Evolutionary conservation across 2,329 filamentous ascomycete species (phyloP), one percentile per base, ranked within the genome.

Genomic region (Neodidymelliopsis sp.): DNA sequence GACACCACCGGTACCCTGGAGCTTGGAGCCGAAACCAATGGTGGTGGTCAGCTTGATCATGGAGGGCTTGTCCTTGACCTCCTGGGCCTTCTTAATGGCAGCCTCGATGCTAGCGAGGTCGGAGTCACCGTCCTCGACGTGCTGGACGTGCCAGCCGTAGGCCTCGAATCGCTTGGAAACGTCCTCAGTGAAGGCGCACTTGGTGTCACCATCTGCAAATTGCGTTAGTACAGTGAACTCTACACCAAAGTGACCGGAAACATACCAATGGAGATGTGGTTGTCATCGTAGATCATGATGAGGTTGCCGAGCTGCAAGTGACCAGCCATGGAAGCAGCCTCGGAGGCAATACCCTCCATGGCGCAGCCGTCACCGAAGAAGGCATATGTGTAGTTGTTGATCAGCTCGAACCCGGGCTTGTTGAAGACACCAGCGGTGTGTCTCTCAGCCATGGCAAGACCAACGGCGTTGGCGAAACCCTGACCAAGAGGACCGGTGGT

Each of bases 321-420:
- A 72, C 94, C 94, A 65, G 94, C 94, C 65, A 91, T 84, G 54
- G 91, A 96, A 65, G 84, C 90, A 69, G 94, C 93, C 82, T 99
- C 94, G 72, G 85, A 85, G 63, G 94, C 91, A 80, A 99, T 84
- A 83, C 94, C 94, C 83, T 99, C 94, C 92, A 96, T 95, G 79
- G 95, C 85, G 79, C 94, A 99, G 63, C 94, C 94, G 82, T 99
- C 94, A 74, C 94, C 94, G 74, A 99, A 90, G 85, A 97, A 96
- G 78, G 77, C 80, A 81, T 92, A 99, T 74, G 94, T 99, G 85
- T 97, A 86, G 87, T 97, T 97, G 85, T 95, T 88, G 78, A 96
- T 79, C 49, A 99, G 79, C 62, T 91, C 86, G 77, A 88, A 97
- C 59, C 88, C 90, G 62, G 92, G 90, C 85, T 95, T 97, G 88